Conservation (phyloP, 495 filamentous ascomycete genomes). For the Podospora appendiculata region DNA sequence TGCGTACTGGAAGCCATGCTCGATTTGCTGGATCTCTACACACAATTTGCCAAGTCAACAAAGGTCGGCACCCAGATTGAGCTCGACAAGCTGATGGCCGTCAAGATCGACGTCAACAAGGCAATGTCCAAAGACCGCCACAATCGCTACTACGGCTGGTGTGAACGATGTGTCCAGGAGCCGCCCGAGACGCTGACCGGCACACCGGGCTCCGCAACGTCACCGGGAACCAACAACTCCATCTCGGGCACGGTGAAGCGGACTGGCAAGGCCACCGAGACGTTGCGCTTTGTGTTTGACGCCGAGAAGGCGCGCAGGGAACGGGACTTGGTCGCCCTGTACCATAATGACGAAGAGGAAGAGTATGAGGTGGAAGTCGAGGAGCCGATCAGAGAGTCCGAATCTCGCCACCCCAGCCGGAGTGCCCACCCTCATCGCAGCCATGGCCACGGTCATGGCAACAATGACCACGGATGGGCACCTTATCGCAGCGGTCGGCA, state of each 20-base stretch:
- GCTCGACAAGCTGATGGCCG: conserved; percentile 67
- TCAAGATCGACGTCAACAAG: conserved; percentile 81
- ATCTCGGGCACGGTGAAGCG: conserved; percentile 27
- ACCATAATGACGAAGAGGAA: conserved; percentile 70
- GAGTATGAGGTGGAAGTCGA: conserved; percentile 65
- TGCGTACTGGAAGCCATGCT: conserved; percentile 80
- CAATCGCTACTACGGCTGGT: conserved; percentile 33
- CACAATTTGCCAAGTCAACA: conserved; percentile 64
- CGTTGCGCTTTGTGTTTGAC: conserved; percentile 87
- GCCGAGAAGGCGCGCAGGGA: conserved; percentile 66
- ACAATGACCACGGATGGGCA: conserved; percentile 15
- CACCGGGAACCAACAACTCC: conserved; percentile 28
- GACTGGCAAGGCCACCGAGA: conserved; percentile 55
- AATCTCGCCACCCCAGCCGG: conserved; percentile 18
- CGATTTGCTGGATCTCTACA: conserved; percentile 81
- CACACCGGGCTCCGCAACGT: conserved; percentile 26
- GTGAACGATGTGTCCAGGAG: conserved; percentile 33
- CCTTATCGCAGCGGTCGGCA: conserved; percentile 18
- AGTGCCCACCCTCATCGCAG: conserved; percentile 5
- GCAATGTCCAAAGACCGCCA: conserved; percentile 40
- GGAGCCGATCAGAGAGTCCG: conserved; percentile 30
- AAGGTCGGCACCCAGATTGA: conserved; percentile 63
- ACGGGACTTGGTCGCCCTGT: conserved; percentile 54
- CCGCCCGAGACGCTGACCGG: conserved; percentile 22
- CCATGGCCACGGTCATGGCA: neutral